These are phyloP conservation scores for Coelastrella sp. DNA, from an alignment of 139 green algal genomes.

Conservation along the genomic window DNA sequence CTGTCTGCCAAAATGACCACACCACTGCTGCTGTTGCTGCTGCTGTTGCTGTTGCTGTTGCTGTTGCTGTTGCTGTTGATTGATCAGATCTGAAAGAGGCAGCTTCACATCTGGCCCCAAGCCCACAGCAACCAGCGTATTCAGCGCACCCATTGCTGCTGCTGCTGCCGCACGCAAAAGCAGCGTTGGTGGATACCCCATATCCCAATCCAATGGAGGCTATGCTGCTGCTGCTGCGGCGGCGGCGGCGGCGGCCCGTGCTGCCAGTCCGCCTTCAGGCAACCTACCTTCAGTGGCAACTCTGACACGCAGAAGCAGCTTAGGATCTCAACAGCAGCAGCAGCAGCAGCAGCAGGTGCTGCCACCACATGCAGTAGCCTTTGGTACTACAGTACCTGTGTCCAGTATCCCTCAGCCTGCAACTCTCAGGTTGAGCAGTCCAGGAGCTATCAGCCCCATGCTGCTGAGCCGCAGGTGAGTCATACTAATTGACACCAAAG, in stretches of 20 bases:
- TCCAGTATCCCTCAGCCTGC: neutral
- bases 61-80: neutral
- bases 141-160: no score
- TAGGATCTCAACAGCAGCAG: neutral
- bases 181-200: neutral
- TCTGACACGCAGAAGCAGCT: neutral
- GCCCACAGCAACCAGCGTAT: neutral
- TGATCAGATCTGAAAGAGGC: neutral
- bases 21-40: neutral
- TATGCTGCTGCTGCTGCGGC: neutral
- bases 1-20: neutral
- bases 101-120: neutral
- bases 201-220: neutral
- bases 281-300: neutral
- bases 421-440: neutral
- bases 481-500: no score
- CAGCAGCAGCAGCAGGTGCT: slow-evolving; percentile 10
- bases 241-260: neutral
- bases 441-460: neutral
- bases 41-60: neutral
- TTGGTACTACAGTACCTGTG: neutral
- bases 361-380: neutral
- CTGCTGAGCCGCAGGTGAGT: neutral
- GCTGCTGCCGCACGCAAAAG: neutral
- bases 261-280: neutral